Percentiles rank a stretch among this genome's conserved stretches.
phyloP scores from a whole-genome alignment of 208 protist genomes.

The Sergeia podlipaevii region DNA sequence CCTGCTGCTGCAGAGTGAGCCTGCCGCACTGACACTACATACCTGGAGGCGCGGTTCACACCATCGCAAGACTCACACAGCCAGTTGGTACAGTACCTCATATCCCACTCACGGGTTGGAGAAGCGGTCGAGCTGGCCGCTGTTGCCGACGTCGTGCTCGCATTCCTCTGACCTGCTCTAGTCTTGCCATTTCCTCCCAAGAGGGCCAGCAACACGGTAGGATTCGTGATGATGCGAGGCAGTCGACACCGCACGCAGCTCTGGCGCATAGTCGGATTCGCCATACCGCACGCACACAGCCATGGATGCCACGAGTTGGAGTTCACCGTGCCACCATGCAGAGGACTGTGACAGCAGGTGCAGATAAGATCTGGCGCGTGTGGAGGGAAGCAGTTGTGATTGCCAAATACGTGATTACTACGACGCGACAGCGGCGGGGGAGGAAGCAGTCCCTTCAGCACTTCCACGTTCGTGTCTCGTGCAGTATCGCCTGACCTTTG shows the following conservation, averaged over 20 bases:
- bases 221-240: conserved; percentile 27
- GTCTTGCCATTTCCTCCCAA: conserved; percentile 1
- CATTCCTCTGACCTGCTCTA: not conserved
- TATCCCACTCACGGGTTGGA: conserved; percentile 39
- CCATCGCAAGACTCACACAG: conserved; percentile 60
- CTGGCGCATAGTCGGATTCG: conserved; percentile 19
- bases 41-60: conserved; percentile 53
- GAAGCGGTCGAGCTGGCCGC: not conserved
- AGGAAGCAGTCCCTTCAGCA: no score
- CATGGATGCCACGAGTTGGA: conserved; percentile 17
- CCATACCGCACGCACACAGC: conserved; percentile 66
- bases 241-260: conserved; percentile 64
- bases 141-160: not conserved
- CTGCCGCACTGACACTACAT: conserved; percentile 18
- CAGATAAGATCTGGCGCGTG: conserved; percentile 35
- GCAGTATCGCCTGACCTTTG: no score
- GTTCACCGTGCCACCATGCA: conserved; percentile 46
- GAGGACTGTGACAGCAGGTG: conserved; percentile 21
- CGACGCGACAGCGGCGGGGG: no score
- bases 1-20: not conserved
- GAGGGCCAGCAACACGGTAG: conserved; percentile 16
- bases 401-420: conserved; percentile 22
- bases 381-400: conserved; percentile 41
- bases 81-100: conserved; percentile 56
- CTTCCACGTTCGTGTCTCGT: no score